Conservation (phyloP, 108 stramenopile genomes). For the Nannochloropsis salina region DNA sequence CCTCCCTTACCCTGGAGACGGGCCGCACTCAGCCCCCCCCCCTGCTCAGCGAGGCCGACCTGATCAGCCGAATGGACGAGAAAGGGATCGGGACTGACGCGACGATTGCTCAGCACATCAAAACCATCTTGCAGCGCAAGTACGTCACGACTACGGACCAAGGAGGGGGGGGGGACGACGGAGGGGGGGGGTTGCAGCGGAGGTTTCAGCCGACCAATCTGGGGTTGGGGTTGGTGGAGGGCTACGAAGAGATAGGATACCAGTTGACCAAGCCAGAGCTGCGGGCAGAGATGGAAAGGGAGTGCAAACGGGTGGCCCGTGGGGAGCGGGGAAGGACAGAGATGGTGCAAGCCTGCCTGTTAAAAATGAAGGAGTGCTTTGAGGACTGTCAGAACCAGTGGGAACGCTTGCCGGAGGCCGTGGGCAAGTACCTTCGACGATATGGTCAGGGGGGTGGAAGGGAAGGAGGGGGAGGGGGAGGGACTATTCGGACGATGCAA, state of each 20-base stretch:
- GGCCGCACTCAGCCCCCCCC: slow-evolving; percentile 51
- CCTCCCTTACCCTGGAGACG: slow-evolving; percentile 39
- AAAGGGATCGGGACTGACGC: slow-evolving; percentile 62
- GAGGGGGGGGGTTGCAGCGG: slow-evolving; percentile 22
- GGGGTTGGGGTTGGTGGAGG: slow-evolving; percentile 38
- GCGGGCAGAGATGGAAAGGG: slow-evolving; percentile 45
- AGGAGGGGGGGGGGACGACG: background rate
- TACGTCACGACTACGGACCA: slow-evolving; percentile 24
- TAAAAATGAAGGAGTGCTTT: slow-evolving; percentile 51
- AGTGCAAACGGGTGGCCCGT: slow-evolving; percentile 43
- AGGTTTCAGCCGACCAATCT: slow-evolving; percentile 33
- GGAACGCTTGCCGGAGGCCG: background rate
- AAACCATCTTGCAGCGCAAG: slow-evolving; percentile 51
- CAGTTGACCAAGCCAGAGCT: slow-evolving; percentile 37
- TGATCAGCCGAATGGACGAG: slow-evolving; percentile 56
- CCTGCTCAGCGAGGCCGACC: slow-evolving; percentile 54
- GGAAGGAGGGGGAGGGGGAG: slow-evolving; percentile 11
- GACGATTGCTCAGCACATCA: slow-evolving; percentile 61
- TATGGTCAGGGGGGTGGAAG: slow-evolving; percentile 24
- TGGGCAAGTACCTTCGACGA: slow-evolving; percentile 29
- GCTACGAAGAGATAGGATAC: slow-evolving; percentile 31
- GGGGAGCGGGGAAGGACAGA: slow-evolving; percentile 47
- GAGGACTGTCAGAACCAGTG: slow-evolving; percentile 27
- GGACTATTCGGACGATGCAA: background rate
- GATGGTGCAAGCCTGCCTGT: slow-evolving; percentile 38